phyloP scores from a whole-genome alignment of 2,329 filamentous ascomycete species.

The Cladophialophora bantiana region DNA sequence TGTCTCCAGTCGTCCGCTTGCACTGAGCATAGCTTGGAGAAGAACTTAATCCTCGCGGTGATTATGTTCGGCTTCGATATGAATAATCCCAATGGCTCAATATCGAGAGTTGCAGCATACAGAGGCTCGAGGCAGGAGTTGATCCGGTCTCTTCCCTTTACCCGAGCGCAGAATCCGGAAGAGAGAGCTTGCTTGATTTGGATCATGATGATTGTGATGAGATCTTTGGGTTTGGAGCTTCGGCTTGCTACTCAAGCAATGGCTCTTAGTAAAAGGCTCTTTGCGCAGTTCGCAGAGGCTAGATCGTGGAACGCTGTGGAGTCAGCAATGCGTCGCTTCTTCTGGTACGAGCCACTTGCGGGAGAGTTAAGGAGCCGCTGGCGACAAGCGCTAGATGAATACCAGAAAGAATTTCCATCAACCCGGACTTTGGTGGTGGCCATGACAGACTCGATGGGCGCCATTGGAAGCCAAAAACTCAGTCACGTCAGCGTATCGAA shows the following conservation, averaged over 20 bases:
- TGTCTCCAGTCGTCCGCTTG: conserved; percentile 31
- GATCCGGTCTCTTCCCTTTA: conserved; percentile 28
- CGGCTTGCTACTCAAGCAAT: conserved; percentile 7
- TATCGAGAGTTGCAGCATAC: conserved; percentile 23
- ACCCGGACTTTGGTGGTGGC: neutral
- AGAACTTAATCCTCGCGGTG: conserved; percentile 30
- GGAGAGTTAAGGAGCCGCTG: conserved; percentile 22
- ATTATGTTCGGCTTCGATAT: conserved; percentile 31
- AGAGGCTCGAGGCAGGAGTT: conserved; percentile 30
- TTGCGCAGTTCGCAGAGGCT: conserved; percentile 24
- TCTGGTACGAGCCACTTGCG: conserved; percentile 28
- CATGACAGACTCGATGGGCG: neutral
- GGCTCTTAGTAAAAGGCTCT: conserved; percentile 16
- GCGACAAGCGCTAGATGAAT: conserved; percentile 15
- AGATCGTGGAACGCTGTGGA: conserved; percentile 23
- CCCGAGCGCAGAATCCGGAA: neutral
- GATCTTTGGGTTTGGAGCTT: conserved; percentile 20
- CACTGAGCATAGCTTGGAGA: conserved; percentile 32
- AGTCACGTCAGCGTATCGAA: neutral
- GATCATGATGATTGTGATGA: conserved; percentile 31
- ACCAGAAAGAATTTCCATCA: neutral
- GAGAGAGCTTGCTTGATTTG: conserved; percentile 27
- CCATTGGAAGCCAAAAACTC: neutral
- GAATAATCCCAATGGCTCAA: conserved; percentile 14
- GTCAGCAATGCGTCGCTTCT: conserved; percentile 27